These are phyloP conservation scores for Pichia terricola DNA, from an alignment of 1,139 yeast species.

Conservation along the genomic window DNA sequence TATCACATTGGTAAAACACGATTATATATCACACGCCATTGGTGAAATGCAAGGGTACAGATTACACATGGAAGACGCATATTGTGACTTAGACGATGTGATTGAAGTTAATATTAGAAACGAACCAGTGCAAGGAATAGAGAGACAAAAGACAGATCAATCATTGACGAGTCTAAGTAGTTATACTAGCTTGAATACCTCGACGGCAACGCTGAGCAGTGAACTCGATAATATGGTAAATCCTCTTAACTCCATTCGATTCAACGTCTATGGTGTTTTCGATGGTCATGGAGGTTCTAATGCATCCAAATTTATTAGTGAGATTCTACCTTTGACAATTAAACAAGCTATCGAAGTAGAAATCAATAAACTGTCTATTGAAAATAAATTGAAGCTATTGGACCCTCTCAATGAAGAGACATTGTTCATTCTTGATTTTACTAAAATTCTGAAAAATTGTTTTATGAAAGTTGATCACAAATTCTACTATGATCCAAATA, in stretches of 20 bases:
- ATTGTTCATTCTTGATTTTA: constrained; percentile 18
- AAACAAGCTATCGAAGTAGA: constrained; percentile 10
- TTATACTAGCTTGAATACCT: constrained; percentile 1
- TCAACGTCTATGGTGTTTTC: constrained; percentile 63
- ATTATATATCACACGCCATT: constrained; percentile 45
- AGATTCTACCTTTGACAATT: constrained; percentile 27
- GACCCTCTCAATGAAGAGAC: constrained; percentile 12
- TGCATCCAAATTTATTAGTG: constrained; percentile 47
- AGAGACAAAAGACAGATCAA: constrained; percentile 2
- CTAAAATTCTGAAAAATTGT: constrained; percentile 37
- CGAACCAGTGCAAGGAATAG: background rate
- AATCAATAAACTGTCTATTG: constrained; percentile 14
- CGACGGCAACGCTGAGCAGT: background rate
- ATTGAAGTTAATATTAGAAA: constrained; percentile 11
- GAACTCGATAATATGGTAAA: background rate
- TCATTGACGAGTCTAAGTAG: constrained; percentile 1
- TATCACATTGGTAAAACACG: constrained; percentile 31
- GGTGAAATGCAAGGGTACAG: constrained; percentile 80
- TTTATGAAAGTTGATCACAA: constrained; percentile 52
- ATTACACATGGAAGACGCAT: constrained; percentile 72
- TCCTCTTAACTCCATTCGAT: constrained; percentile 17
- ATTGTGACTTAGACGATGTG: constrained; percentile 33
- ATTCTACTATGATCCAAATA: constrained; percentile 33
- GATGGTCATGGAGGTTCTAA: constrained; percentile 76
- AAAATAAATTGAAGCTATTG: constrained; percentile 10